phyloP scores from a whole-genome alignment of 75 land plant species.

The Isoetes taiwanensis region DNA sequence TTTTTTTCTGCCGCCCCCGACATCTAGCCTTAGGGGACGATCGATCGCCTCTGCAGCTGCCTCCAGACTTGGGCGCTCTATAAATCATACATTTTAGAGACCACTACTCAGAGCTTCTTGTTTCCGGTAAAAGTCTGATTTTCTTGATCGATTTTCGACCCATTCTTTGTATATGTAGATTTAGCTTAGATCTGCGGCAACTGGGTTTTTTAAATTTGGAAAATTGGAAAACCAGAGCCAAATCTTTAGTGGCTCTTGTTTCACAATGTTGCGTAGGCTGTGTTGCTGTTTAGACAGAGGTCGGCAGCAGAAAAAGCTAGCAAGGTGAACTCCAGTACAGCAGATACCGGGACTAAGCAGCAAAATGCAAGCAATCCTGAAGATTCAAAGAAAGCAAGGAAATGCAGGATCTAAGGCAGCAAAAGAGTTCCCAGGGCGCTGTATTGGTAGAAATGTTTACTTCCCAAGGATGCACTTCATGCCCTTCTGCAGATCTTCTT shows the following conservation, averaged over 20 bases:
- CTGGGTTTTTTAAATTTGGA: too few relatives aligned
- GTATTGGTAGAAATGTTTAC: slow-evolving; percentile 82
- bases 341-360: neutral
- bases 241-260: neutral
- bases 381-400: neutral
- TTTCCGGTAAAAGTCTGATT: too few relatives aligned
- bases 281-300: neutral
- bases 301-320: neutral
- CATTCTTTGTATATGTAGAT: too few relatives aligned
- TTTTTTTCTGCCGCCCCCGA: too few relatives aligned
- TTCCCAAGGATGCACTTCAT: slow-evolving; percentile 77
- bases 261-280: neutral
- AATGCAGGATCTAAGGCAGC: neutral
- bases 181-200: too few relatives aligned
- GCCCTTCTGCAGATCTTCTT: slow-evolving; percentile 64
- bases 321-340: neutral
- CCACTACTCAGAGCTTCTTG: too few relatives aligned
- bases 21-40: too few relatives aligned
- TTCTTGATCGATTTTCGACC: too few relatives aligned
- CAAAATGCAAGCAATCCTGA: neutral
- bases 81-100: too few relatives aligned
- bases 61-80: too few relatives aligned
- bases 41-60: too few relatives aligned
- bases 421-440: slow-evolving; percentile 21
- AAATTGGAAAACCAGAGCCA: too few relatives aligned